Conservation (phyloP, 2,329 filamentous ascomycete genomes). For the Triangularia setosa region DNA sequence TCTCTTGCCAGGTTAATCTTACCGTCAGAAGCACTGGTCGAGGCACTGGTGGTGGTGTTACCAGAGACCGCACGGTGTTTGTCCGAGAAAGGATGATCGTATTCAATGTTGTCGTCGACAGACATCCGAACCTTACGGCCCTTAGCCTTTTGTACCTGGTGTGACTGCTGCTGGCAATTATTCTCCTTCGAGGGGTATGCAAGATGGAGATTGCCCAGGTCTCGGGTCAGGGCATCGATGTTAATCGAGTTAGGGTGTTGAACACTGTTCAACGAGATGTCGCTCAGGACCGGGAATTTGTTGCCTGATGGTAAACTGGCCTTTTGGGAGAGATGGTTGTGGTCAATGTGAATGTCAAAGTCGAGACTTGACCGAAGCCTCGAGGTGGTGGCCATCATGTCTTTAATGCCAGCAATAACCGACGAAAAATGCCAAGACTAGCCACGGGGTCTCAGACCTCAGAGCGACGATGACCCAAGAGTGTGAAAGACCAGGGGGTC, state of each 20-base stretch:
- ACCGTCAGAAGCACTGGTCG: constrained; percentile 10
- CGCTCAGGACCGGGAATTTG: constrained; percentile 23
- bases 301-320: background rate
- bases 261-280: constrained; percentile 29
- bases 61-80: background rate
- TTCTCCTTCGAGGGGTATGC: constrained; percentile 24
- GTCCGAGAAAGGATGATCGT: background rate
- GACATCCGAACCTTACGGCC: constrained; percentile 9
- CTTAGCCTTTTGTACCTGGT: background rate
- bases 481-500: constrained; percentile 13
- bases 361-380: constrained; percentile 16
- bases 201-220: constrained; percentile 34
- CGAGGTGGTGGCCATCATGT: constrained; percentile 20
- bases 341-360: constrained; percentile 23
- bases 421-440: constrained; percentile 23
- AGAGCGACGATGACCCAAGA: constrained; percentile 10
- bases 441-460: constrained; percentile 8
- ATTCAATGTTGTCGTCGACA: background rate
- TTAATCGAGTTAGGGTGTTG: constrained; percentile 32
- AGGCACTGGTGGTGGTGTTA: background rate
- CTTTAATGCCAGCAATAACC: constrained; percentile 17
- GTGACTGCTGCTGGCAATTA: too few relatives aligned
- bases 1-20: background rate
- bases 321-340: background rate
- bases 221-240: constrained; percentile 32